Evolutionary conservation across 805 yeast genomes (phyloP), one percentile per base, ranked within the genome.

Genomic region (Scheffersomyces stipitis): DNA sequence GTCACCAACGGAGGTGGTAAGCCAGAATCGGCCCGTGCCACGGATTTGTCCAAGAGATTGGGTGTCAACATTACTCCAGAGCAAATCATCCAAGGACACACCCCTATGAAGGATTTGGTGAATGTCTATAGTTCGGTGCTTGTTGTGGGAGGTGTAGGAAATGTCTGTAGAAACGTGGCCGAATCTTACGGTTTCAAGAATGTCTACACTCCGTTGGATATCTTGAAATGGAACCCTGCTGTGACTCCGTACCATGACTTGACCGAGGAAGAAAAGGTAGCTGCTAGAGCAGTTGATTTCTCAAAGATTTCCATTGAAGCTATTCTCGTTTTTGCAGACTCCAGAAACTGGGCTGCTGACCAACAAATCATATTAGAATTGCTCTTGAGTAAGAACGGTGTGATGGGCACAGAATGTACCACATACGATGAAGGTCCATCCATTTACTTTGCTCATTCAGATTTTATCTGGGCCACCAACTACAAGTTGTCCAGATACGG

Each of bases 1-100:
- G 89, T 88, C 44, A 88, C 96, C 41, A 88, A 88, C 59, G 96
- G 96, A 49, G 96, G 96, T 48, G 96, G 96, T 34, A 78, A 84
- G 53, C 83, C 87, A 6, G 96, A 88, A 59, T 56, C 66, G 38
- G 81, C 76, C 7, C 72, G 96, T 49, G 84, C 91, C 33, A 75
- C 73, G 38, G 93, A 86, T 47, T 70, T 88, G 52, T 69, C 81
- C 29, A 69, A 73, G 38, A 66, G 87, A 46, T 70, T 88, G 44
- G 76, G 71, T 15, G 63, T 77, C 27, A 74, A 74, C 27, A 78
- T 88, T 41, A 75, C 82, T 9, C 79, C 80, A 30, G 87, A 80
- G 37, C 96, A 88, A 65, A 84, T 88, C 41, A 84, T 88, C 51
- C 96, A 88, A 62, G 95, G 96, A 43, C 96, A 88, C 62, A 88